A percentile compares a stretch with the other conserved stretches of the same genome.
Conservation (phyloP, 257 asterid genomes). For the Solanum etuberosum region DNA sequence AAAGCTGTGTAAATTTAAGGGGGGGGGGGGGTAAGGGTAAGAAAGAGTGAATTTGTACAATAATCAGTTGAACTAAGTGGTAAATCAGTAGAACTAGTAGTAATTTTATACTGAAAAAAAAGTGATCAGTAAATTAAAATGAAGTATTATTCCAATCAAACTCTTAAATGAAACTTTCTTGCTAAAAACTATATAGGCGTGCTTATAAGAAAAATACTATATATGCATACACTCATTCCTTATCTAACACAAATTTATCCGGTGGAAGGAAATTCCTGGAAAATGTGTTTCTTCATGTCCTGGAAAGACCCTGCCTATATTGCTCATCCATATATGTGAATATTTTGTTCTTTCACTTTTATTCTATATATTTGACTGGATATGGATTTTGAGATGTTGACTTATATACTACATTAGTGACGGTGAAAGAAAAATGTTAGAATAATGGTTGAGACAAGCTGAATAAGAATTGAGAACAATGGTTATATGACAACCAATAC, state of each 20-base stretch:
- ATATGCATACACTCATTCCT: neutral
- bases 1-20: neutral
- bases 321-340: neutral
- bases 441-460: neutral
- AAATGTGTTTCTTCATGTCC: neutral
- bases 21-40: neutral
- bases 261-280: neutral
- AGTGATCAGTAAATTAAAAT: neutral
- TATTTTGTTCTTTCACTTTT: neutral
- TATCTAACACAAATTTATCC: neutral
- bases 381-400: neutral
- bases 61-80: neutral
- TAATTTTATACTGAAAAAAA: neutral
- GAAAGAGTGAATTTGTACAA: neutral
- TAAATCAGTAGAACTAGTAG: neutral
- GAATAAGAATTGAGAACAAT: neutral
- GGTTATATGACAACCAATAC: neutral
- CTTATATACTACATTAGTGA: neutral
- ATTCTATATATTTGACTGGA: neutral
- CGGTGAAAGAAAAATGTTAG: neutral
- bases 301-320: neutral
- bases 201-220: neutral
- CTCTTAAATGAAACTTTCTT: neutral
- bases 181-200: neutral
- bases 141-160: neutral